Conservation (phyloP, 2,329 filamentous ascomycete species). For the Aspergillus sp. region DNA sequence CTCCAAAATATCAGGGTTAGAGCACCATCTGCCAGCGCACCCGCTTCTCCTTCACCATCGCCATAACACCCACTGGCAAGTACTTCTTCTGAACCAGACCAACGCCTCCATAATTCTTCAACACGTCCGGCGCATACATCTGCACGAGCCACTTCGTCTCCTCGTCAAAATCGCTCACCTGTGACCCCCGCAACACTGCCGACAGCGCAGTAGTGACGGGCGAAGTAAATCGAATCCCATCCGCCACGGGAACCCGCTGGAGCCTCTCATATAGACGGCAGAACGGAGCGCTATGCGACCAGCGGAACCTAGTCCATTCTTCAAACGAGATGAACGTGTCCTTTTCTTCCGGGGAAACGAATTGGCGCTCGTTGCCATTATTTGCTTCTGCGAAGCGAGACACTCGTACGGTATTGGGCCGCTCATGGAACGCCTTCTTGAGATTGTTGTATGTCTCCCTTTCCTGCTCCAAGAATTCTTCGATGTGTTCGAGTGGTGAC, state of each 20-base stretch:
- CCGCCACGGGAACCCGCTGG: conserved; percentile 20
- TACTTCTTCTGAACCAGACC: conserved; percentile 42
- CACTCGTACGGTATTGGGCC: not conserved
- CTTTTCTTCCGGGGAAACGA: conserved; percentile 15
- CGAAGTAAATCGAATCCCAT: conserved; percentile 16
- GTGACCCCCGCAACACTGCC: conserved; percentile 3
- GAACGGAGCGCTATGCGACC: conserved; percentile 22
- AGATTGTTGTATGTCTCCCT: conserved; percentile 18
- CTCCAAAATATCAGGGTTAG: not conserved
- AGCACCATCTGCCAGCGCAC: conserved; percentile 45
- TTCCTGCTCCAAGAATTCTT: conserved; percentile 26
- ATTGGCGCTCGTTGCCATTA: not conserved
- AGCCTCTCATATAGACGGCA: conserved; percentile 25
- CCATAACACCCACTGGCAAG: conserved; percentile 39
- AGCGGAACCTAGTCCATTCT: conserved; percentile 36
- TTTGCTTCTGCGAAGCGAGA: conserved; percentile 9
- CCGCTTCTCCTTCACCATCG: conserved; percentile 42
- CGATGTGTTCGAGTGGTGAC: conserved; percentile 25
- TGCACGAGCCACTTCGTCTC: conserved; percentile 36
- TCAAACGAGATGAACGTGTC: conserved; percentile 36
- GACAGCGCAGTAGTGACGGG: conserved; percentile 24
- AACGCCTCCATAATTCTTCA: conserved; percentile 36
- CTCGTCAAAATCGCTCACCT: not conserved
- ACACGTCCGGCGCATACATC: conserved; percentile 35
- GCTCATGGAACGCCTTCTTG: conserved; percentile 26